Percentiles rank a stretch among this genome's conserved stretches.
These are phyloP conservation scores for Vitis hybrid DNA, from an alignment of 177 flowering plant species.

Conservation along the genomic window DNA sequence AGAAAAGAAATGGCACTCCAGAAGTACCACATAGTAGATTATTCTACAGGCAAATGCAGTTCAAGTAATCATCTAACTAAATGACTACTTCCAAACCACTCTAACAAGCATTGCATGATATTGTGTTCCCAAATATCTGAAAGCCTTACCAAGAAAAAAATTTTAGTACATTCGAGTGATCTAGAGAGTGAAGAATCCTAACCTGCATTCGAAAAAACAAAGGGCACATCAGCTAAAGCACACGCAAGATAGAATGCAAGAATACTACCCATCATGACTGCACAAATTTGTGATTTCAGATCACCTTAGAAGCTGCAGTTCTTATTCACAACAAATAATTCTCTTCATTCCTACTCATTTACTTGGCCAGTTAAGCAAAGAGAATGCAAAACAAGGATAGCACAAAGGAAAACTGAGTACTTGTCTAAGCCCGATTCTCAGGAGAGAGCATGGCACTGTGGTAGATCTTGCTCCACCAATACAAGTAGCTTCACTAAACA, in stretches of 20 bases:
- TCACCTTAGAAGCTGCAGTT: not conserved
- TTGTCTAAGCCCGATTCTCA: no score
- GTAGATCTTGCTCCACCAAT: no score
- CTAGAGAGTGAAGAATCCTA: constrained; percentile 78
- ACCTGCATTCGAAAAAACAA: constrained; percentile 50
- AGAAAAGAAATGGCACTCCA: not conserved
- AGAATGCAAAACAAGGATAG: not conserved
- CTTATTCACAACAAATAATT: not conserved
- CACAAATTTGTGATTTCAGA: not conserved
- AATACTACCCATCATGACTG: not conserved
- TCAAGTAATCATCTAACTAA: not conserved
- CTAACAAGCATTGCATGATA: not conserved
- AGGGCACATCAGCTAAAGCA: not conserved
- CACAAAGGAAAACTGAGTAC: not conserved
- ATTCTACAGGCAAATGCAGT: not conserved
- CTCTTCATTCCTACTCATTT: not conserved
- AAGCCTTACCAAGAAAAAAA: constrained; percentile 80
- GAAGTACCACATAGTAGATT: not conserved
- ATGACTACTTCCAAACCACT: not conserved
- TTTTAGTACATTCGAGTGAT: constrained; percentile 81
- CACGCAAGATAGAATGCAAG: not conserved
- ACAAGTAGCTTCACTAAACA: no score
- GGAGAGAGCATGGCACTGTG: no score
- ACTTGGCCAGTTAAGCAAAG: no score
- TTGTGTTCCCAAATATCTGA: not conserved